Conservation (phyloP, 306 rosid genomes). For the Urtica urens region DNA sequence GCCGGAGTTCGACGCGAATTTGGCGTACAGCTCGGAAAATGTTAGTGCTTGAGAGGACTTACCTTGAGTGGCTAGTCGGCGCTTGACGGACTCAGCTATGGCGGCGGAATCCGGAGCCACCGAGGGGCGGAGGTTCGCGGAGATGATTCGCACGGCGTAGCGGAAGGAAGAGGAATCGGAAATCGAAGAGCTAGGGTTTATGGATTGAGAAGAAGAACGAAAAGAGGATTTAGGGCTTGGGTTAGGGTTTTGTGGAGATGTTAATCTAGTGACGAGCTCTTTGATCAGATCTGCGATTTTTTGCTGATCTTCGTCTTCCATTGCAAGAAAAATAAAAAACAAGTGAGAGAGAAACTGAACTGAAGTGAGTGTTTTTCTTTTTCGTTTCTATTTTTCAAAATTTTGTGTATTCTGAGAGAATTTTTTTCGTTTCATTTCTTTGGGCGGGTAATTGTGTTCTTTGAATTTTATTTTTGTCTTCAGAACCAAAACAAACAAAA, state of each 20-base stretch:
- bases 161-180: slow-evolving; percentile 50
- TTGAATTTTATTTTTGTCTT: no score
- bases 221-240: slow-evolving; percentile 7
- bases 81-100: slow-evolving; percentile 81
- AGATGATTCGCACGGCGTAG: slow-evolving; percentile 74
- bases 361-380: not conserved
- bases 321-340: slow-evolving; percentile 3
- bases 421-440: no score
- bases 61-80: slow-evolving; percentile 79
- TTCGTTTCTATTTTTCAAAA: no score
- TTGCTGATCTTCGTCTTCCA: slow-evolving; percentile 83
- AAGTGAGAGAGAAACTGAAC: not conserved
- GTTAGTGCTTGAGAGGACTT: slow-evolving; percentile 86
- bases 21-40: slow-evolving; percentile 72
- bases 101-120: slow-evolving; percentile 78
- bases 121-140: slow-evolving; percentile 68
- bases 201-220: not conserved
- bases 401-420: no score
- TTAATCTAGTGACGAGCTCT: slow-evolving; percentile 62
- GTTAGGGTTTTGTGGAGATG: slow-evolving; percentile 34
- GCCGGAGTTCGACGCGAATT: slow-evolving; percentile 56
- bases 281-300: slow-evolving; percentile 76
- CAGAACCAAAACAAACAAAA: no score
- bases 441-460: no score
- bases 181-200: no score